Base-by-base conservation (phyloP, 345 rosid genomes). In the Salix brachista region DNA sequence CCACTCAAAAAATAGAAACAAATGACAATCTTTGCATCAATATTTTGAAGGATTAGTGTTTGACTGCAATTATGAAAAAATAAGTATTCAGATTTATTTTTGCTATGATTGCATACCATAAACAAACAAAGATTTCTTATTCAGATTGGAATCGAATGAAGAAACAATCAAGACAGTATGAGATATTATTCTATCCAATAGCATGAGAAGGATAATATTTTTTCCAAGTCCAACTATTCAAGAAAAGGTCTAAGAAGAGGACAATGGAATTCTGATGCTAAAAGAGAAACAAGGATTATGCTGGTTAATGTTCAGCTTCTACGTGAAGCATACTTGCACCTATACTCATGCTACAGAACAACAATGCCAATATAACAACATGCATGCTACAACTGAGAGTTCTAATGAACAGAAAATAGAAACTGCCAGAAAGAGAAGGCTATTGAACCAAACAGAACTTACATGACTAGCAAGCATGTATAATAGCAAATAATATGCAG, bases 381-480 rank as follows among this genome's bases (percentile, higher is more conserved):
- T 37, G 0, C 42, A 58, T 2, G 52, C 52, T 46, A 46, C 4
- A 46, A 46, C 52, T 26, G 25, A 48, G 32, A 18, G n/a, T 54
- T 48, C 5, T 21, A 12, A 11, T 66, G 2, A 32, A n/a, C 11
- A 23, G 23, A 67, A 42, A 75, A 42, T 1, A 48, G 1, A 62
- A 9, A 71, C 32, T 14, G 39, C n/a, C 8, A 69, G 44, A n/a
- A 42, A 46, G 73, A 75, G 52, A 65, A 75, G 41, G 65, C 69
- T 36, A 34, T 18, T 41, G 32, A 70, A 69, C 73, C 54, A 34
- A 75, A 73, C 50, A 77, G 72, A 82, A 83, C 96, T 91, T 82
- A 93, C 99, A 86, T 96, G 99, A 88, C 99, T 96, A 48, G 96
- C 97, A 74, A 96, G 98, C 97, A 96, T 91, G 90, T 93, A 96